Conservation (phyloP, 108 stramenopile genomes). For the Nitzschia palea region DNA sequence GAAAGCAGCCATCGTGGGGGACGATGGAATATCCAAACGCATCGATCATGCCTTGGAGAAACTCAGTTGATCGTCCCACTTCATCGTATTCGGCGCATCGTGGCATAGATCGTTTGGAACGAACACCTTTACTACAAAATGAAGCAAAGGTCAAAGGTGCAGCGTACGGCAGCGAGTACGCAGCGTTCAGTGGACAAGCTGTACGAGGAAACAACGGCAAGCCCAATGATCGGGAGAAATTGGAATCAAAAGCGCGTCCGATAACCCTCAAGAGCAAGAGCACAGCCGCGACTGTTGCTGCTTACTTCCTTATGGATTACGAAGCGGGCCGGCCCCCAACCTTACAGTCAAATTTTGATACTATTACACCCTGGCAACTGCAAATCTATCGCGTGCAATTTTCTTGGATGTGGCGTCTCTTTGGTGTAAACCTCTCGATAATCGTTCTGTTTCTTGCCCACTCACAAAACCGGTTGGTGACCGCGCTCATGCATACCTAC, state of each 20-base stretch:
- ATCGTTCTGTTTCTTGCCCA: constrained; percentile 28
- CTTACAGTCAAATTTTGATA: constrained; percentile 26
- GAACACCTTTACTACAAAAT: not conserved
- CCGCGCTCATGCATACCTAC: constrained; percentile 20
- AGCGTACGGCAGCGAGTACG: not conserved
- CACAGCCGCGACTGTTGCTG: constrained; percentile 33
- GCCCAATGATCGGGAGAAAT: not conserved
- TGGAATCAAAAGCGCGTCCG: not conserved
- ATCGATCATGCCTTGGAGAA: not conserved
- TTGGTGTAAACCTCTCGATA: constrained; percentile 32
- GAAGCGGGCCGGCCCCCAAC: constrained; percentile 38
- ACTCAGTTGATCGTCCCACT: not conserved
- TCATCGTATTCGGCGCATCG: not conserved
- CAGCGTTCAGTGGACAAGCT: not conserved
- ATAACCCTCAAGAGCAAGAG: constrained; percentile 16
- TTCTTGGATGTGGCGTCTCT: constrained; percentile 20
- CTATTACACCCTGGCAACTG: constrained; percentile 35
- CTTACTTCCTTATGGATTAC: constrained; percentile 48
- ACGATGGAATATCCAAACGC: constrained; percentile 31
- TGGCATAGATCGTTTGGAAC: not conserved
- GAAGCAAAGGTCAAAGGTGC: not conserved
- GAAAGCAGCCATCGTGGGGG: not conserved
- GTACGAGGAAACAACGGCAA: not conserved
- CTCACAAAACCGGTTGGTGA: not conserved
- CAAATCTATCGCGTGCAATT: constrained; percentile 15